Evolutionary conservation across 768 basidiomycete species (phyloP), one percentile per base, ranked within the genome.

Genomic region (Lepiota venenata): DNA sequence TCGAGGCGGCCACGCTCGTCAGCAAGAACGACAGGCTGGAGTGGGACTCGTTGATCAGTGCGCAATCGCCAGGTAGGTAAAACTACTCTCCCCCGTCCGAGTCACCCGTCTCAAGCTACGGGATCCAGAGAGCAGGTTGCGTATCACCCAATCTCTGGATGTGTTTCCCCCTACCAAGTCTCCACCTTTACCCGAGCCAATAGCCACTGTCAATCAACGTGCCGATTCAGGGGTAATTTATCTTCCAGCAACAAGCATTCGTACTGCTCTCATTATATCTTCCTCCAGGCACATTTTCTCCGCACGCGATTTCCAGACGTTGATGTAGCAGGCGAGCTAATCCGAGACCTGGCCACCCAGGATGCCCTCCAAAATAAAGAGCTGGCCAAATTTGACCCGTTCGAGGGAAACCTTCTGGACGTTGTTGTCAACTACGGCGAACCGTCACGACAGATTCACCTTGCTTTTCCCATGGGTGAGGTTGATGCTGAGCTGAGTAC

Each of bases 261-360:
- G 7, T 9, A 32, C 22, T 21, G 22, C 18, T 14, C 27, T n/a
- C 12, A 3, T 46, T 44, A 48, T 41, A 47, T 43, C 35, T 39
- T 44, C 55, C 15, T 20, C 32, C 56, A 93, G 90, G 79, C 86
- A 12, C 82, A 84, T 52, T 90, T 88, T 60, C 73, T 91, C 44
- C 81, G 86, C 42, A 84, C 81, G 3, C 77, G 79, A 65, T 76
- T 86, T 50, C 88, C 90, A 1, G 88, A 91, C 56, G 74, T 86
- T 14, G 87, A 91, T 56, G 72, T 93, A n/a, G 71, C 87, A 6
- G 69, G 79, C n/a, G 83, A 88, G 38, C 69, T 92, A 20, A 74
- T 92, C 42, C 67, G 79, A 47, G 77, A 80, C 22, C 75, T 84
- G 53, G 67, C 89, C 16, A 66, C 72, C 11, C 69, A 72, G 47